Evolutionary conservation across 2,329 filamentous ascomycete species (phyloP).

Genomic region (Trichophyton benhamiae): DNA sequence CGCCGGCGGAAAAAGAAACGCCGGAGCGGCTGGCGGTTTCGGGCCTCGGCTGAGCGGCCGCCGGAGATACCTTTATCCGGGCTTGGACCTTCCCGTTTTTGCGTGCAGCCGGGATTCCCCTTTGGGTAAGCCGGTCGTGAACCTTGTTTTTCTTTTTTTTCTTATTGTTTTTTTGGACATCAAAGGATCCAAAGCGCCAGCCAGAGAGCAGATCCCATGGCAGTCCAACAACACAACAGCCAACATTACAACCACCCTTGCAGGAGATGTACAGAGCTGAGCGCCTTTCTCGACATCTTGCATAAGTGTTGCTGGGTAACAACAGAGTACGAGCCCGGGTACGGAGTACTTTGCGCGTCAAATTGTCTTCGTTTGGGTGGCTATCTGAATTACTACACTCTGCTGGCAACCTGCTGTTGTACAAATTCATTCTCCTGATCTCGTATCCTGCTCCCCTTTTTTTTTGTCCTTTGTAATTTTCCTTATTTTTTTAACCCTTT

Average conservation of each 20-base stretch:
- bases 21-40: background rate
- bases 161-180: background rate
- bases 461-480: background rate
- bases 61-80: background rate
- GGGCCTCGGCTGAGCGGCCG: background rate
- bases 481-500: background rate
- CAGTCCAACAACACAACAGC: no score
- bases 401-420: background rate
- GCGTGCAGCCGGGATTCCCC: background rate
- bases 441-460: background rate
- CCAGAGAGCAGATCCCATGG: background rate
- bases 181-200: background rate
- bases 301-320: background rate
- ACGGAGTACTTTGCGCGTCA: background rate
- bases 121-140: background rate
- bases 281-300: background rate
- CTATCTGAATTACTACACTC: background rate
- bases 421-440: background rate
- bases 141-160: background rate
- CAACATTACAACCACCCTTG: background rate
- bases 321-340: no score
- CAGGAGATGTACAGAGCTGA: background rate
- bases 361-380: background rate
- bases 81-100: background rate
- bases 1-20: background rate